Evolutionary conservation across 768 basidiomycete genomes (phyloP).

Genomic region (Strobilomyces confusus): DNA sequence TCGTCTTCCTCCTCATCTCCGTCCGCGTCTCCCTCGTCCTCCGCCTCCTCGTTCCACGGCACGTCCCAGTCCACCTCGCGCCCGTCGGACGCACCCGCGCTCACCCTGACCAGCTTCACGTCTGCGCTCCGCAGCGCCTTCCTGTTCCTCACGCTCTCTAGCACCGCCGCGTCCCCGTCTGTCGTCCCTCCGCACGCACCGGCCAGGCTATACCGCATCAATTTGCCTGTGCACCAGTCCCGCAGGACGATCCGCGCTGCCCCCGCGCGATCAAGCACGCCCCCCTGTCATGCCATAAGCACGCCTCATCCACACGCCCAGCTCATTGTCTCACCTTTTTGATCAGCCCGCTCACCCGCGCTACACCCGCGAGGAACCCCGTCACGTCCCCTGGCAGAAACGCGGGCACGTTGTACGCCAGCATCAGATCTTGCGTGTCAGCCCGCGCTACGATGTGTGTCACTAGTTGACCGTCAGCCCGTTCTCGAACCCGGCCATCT

Average conservation of each 20-base stretch:
- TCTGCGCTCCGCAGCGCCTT: constrained; percentile 64
- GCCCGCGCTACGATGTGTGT: constrained; percentile 64
- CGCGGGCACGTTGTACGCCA: constrained; percentile 81
- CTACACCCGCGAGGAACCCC: constrained; percentile 74
- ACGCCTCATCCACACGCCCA: not conserved
- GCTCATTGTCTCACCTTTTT: constrained; percentile 56
- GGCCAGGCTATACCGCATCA: constrained; percentile 70
- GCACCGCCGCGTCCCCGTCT: constrained; percentile 44
- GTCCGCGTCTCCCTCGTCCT: constrained; percentile 29
- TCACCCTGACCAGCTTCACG: constrained; percentile 56
- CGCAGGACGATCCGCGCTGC: constrained; percentile 78
- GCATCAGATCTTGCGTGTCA: constrained; percentile 79
- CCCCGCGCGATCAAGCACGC: constrained; percentile 63
- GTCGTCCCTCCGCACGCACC: constrained; percentile 16
- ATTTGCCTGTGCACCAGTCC: constrained; percentile 77
- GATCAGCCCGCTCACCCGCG: constrained; percentile 68
- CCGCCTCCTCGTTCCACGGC: constrained; percentile 35
- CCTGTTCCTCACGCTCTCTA: constrained; percentile 46
- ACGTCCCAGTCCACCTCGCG: constrained; percentile 40
- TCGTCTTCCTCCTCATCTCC: constrained; percentile 43
- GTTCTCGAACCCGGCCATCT: not conserved
- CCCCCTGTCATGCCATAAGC: constrained; percentile 46
- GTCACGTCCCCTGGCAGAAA: constrained; percentile 63
- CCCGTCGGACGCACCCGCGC: constrained; percentile 35
- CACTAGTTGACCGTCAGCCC: constrained; percentile 41